A percentile compares a stretch with the other conserved stretches of the same genome.
These are phyloP conservation scores for Albophoma yamanashiensis DNA, from an alignment of 2,329 filamentous ascomycete species.

Conservation along the genomic window DNA sequence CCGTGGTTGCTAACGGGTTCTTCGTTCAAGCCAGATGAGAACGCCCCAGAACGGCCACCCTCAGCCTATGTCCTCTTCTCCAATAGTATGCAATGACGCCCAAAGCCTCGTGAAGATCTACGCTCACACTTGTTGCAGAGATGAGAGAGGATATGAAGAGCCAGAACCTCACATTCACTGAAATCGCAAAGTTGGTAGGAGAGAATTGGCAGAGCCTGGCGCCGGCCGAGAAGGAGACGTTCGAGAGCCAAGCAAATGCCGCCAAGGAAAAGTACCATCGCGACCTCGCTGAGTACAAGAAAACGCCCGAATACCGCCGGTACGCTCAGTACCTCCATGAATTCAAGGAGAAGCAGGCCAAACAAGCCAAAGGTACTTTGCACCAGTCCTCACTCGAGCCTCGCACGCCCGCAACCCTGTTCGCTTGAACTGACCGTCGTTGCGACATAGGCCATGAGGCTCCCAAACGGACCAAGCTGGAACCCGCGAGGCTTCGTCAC, in stretches of 20 bases:
- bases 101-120: not conserved
- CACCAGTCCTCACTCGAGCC: not conserved
- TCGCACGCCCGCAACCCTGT: not conserved
- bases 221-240: slow-evolving; percentile 57
- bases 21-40: slow-evolving; percentile 53
- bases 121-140: slow-evolving; percentile 31
- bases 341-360: slow-evolving; percentile 63
- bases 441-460: slow-evolving; percentile 21
- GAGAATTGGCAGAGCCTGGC: slow-evolving; percentile 71
- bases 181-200: slow-evolving; percentile 73
- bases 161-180: slow-evolving; percentile 67
- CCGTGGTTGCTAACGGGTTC: not conserved
- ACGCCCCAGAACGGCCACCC: slow-evolving; percentile 68
- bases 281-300: slow-evolving; percentile 67
- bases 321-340: slow-evolving; percentile 66
- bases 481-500: slow-evolving; percentile 23
- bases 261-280: slow-evolving; percentile 69
- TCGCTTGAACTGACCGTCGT: slow-evolving; percentile 4
- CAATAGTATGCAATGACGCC: slow-evolving; percentile 48
- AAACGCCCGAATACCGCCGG: slow-evolving; percentile 56
- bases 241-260: slow-evolving; percentile 58
- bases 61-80: slow-evolving; percentile 82
- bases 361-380: slow-evolving; percentile 40
- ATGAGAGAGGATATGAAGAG: slow-evolving; percentile 70
- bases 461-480: slow-evolving; percentile 37